These are phyloP conservation scores for Aspergillus viridinutans DNA, from an alignment of 2,329 filamentous ascomycete species.

Conservation along the genomic window DNA sequence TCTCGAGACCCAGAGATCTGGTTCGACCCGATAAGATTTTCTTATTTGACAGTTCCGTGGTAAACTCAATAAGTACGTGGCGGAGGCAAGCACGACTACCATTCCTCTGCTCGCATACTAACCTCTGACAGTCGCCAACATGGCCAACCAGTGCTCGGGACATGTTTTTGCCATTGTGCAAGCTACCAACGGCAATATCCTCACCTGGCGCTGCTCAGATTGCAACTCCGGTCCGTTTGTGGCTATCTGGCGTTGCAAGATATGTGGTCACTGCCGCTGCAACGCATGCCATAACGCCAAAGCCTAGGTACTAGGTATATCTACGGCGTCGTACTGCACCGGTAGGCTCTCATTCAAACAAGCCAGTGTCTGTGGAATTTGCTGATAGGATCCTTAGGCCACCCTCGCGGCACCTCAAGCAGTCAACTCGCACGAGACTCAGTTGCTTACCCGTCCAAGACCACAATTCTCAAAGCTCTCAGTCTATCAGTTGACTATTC, in stretches of 20 bases:
- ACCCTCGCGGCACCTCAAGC: not conserved
- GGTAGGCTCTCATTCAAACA: not conserved
- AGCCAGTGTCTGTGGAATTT: not conserved
- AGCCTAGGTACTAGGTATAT: conserved; percentile 20
- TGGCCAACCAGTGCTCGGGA: conserved; percentile 40
- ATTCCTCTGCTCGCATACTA: conserved; percentile 1
- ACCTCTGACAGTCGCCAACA: conserved; percentile 13
- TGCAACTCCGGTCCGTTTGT: conserved; percentile 40
- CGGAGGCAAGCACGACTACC: not conserved
- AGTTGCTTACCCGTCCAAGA: too few relatives aligned
- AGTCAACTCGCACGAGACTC: not conserved
- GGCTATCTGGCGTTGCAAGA: conserved; percentile 43
- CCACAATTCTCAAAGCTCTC: not conserved
- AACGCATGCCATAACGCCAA: conserved; percentile 38
- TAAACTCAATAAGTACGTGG: conserved; percentile 1
- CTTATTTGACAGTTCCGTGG: not conserved
- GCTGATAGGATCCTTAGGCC: not conserved
- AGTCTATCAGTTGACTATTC: not conserved
- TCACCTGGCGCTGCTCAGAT: conserved; percentile 42
- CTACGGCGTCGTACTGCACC: not conserved
- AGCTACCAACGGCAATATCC: conserved; percentile 39
- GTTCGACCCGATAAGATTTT: not conserved
- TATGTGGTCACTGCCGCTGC: conserved; percentile 40
- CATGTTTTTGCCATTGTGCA: conserved; percentile 39
- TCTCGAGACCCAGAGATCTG: not conserved